Base-by-base conservation (phyloP, 2,329 filamentous ascomycete genomes). In the Alternaria sp. region DNA sequence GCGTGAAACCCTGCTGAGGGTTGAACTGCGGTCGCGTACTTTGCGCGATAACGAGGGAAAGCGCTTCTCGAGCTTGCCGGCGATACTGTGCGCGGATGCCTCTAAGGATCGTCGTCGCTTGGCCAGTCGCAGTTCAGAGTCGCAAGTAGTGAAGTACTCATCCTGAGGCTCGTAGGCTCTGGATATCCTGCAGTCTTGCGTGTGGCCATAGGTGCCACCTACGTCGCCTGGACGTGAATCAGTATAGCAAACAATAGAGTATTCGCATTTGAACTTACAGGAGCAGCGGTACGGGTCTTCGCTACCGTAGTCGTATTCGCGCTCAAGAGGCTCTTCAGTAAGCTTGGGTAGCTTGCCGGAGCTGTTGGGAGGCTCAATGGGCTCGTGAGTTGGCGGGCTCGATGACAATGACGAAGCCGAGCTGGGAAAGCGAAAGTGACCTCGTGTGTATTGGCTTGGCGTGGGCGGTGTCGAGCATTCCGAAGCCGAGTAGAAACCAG, bases 281-380 rank as follows among this genome's bases (percentile, higher is more conserved):
- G 92, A 84, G 77, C 90, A 94, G 49, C 66, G 62, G 52, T 67
- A 81, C 28, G 83, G 76, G 46, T 83, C 74, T 45, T 81, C 77
- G 58, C 83, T 81, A 58, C 84, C 79, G 49, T 82, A 81, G 52
- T 84, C 83, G 28, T 88, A 85, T 23, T 90, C 90, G 53, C 84
- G 85, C 74, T 93, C 90, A 40, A 88, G 79, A 2, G 90, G 88
- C 71, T 96, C 93, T 76, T 97, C 93, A 71, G 93, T 86, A 21
- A 97, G 90, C 70, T 95, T 91, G 14, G 92, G 90, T 61, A 97
- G 82, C 78, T 91, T 91, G 69, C 83, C 82, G 0, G 85, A 80
- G 81, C 82, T 50, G 80, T 84, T 58, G 83, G 88, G 59, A 83
- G 89, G 54, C 83, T 88, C 62, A 77, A 71, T 79, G 78, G 66